These are phyloP conservation scores for Panus rudis DNA, from an alignment of 768 basidiomycete genomes.

Conservation along the genomic window DNA sequence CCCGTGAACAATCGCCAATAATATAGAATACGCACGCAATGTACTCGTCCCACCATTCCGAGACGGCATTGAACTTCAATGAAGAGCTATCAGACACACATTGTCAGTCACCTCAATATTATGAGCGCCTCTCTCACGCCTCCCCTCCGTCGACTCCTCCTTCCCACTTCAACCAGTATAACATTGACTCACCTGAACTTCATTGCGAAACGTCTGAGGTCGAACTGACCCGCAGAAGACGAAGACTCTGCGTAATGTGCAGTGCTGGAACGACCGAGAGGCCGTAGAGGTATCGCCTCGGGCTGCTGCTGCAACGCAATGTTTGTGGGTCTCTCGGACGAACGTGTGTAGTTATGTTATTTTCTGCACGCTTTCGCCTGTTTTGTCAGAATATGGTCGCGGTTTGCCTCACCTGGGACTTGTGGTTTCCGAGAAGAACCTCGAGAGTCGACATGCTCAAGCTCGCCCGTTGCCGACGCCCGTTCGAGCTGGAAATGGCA, in stretches of 20 bases:
- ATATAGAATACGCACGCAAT: constrained; percentile 65
- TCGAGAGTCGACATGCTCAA: too few species aligned
- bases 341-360: too few species aligned
- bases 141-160: too few species aligned
- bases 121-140: too few species aligned
- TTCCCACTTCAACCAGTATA: too few species aligned
- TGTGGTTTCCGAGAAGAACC: too few species aligned
- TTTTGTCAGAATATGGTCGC: too few species aligned
- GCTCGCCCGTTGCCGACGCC: too few species aligned
- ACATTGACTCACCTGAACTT: constrained; percentile 49
- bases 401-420: too few species aligned
- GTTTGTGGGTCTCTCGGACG: constrained; percentile 1
- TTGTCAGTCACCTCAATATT: too few species aligned
- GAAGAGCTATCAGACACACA: constrained; percentile 62
- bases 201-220: constrained; percentile 32
- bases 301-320: constrained; percentile 9
- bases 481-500: neutral
- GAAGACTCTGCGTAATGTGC: too few species aligned
- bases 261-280: constrained; percentile 14
- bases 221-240: constrained; percentile 7
- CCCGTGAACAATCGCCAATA: neutral
- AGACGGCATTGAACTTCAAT: constrained; percentile 84
- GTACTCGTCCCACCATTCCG: constrained; percentile 92
- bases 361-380: too few species aligned
- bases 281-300: constrained; percentile 21